Evolutionary conservation across 1,284 basidiomycete genomes (phyloP).

Genomic region (Trametes sp.): DNA sequence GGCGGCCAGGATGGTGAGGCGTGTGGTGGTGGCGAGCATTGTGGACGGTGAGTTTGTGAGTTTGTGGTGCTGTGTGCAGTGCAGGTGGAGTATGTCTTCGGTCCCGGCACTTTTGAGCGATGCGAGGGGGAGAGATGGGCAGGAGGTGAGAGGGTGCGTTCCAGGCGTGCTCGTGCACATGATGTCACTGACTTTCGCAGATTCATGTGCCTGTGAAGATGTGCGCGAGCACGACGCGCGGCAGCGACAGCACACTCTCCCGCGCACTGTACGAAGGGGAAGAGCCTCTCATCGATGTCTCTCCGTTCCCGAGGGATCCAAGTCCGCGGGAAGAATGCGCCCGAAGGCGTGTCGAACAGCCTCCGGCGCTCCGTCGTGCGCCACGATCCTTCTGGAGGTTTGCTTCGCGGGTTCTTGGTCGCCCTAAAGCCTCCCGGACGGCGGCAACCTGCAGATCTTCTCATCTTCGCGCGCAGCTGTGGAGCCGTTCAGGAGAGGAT

Average conservation of each 20-base stretch:
- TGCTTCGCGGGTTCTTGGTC: neutral
- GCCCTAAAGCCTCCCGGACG: neutral
- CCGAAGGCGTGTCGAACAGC: neutral
- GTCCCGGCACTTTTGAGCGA: neutral
- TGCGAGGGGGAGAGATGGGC: neutral
- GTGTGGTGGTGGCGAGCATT: neutral
- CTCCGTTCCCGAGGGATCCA: too few species aligned
- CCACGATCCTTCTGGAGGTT: too few species aligned
- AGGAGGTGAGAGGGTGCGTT: neutral
- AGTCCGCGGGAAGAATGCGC: neutral
- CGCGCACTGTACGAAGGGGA: neutral
- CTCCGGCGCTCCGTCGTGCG: neutral
- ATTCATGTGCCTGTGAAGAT: neutral
- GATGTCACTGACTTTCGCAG: neutral
- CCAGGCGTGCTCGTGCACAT: neutral
- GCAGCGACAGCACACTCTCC: neutral
- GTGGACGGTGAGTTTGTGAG: neutral
- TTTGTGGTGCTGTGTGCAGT: neutral
- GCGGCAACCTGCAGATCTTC: neutral
- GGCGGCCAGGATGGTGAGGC: slow-evolving; percentile 4
- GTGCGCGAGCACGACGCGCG: neutral
- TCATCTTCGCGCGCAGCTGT: too few species aligned
- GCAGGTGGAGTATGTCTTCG: neutral
- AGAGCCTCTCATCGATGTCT: too few species aligned
- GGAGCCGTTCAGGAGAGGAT: too few species aligned